These are phyloP conservation scores for Neonectria punicea DNA, from an alignment of 2,329 filamentous ascomycete genomes.

Conservation along the genomic window DNA sequence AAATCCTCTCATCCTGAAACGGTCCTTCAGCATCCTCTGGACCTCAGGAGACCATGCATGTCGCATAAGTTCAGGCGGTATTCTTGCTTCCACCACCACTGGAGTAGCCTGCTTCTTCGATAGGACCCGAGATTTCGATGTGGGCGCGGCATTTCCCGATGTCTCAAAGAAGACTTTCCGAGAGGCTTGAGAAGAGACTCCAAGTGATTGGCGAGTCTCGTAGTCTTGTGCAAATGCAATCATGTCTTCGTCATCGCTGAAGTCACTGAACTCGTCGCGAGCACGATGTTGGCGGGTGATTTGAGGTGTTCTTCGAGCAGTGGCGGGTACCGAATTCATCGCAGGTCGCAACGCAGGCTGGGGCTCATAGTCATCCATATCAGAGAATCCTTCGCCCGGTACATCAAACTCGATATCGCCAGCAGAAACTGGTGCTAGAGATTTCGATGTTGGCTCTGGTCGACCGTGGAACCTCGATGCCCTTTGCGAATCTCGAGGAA, in stretches of 20 bases:
- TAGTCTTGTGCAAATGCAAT: slow-evolving; percentile 62
- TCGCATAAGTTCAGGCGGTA: slow-evolving; percentile 67
- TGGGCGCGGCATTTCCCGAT: slow-evolving; percentile 56
- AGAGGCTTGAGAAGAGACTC: slow-evolving; percentile 32
- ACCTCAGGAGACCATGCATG: slow-evolving; percentile 90
- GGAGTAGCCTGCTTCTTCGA: slow-evolving; percentile 47
- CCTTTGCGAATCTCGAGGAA: slow-evolving; percentile 39
- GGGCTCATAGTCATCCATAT: slow-evolving; percentile 44
- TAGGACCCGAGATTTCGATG: slow-evolving; percentile 46
- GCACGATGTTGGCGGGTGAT: slow-evolving; percentile 32
- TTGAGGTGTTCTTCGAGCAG: slow-evolving; percentile 31
- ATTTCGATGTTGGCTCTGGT: slow-evolving; percentile 15
- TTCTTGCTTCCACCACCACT: slow-evolving; percentile 44
- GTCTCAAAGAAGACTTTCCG: slow-evolving; percentile 58
- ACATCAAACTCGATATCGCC: slow-evolving; percentile 37
- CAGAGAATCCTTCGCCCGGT: slow-evolving; percentile 44
- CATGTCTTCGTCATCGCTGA: slow-evolving; percentile 63
- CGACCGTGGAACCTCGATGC: slow-evolving; percentile 15
- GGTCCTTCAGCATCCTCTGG: slow-evolving; percentile 79
- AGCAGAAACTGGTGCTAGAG: slow-evolving; percentile 1
- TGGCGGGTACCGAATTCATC: slow-evolving; percentile 17
- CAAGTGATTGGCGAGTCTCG: slow-evolving; percentile 53
- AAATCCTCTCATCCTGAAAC: slow-evolving; percentile 88
- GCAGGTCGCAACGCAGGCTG: slow-evolving; percentile 22
- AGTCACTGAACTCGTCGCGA: slow-evolving; percentile 56